A percentile compares a stretch with the other conserved stretches of the same genome.
Conservation (phyloP, 176 grass and related monocot species). For the Aegilops sharonensis region DNA sequence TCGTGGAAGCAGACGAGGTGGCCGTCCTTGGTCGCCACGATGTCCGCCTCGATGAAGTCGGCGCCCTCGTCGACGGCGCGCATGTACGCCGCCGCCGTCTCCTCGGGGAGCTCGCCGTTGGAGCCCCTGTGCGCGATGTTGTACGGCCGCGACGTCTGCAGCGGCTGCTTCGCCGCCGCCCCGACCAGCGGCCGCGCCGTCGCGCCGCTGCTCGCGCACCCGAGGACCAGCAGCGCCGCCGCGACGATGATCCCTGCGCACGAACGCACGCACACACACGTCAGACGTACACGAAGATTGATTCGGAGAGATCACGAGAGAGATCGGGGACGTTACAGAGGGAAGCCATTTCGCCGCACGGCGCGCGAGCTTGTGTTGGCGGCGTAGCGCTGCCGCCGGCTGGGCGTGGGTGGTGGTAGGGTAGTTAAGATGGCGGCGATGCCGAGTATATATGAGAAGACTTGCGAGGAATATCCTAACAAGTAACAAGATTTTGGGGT, state of each 20-base stretch:
- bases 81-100: constrained; percentile 50
- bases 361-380: not conserved
- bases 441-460: not conserved
- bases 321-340: not conserved
- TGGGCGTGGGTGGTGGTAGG: not conserved
- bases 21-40: constrained; percentile 47
- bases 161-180: not conserved
- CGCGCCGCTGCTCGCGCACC: not conserved
- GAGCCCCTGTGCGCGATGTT: constrained; percentile 59
- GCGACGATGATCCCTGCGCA: not conserved
- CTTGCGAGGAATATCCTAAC: not conserved
- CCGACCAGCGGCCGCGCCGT: constrained; percentile 36
- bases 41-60: constrained; percentile 58
- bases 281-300: not conserved
- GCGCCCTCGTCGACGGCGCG: constrained; percentile 55
- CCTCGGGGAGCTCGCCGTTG: constrained; percentile 57
- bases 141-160: constrained; percentile 45
- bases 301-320: not conserved
- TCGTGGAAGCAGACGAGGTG: constrained; percentile 61
- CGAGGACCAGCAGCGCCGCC: not conserved
- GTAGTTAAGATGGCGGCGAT: not conserved
- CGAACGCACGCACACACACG: not conserved
- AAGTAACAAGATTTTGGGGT: not conserved
- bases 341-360: not conserved
- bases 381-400: not conserved